phyloP scores from a whole-genome alignment of 208 protist genomes.

The Tritrichomonas musculus region DNA sequence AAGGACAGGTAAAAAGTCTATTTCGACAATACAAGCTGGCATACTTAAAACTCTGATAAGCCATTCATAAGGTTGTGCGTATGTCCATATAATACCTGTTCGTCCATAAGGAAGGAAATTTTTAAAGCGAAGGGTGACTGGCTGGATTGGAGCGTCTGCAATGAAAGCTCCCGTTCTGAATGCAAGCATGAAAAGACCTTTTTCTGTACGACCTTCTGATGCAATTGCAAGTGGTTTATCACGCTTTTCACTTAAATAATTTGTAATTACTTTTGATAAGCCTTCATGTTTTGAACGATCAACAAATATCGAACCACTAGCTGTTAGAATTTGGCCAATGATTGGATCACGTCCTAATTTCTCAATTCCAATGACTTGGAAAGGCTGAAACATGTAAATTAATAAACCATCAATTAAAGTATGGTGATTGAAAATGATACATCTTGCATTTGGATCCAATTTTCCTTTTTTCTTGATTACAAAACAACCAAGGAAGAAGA shows the following conservation, averaged over 20 bases:
- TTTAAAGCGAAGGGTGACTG: not conserved
- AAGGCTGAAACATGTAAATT: not conserved
- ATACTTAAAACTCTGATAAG: not conserved
- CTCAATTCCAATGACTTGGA: not conserved
- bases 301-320: not conserved
- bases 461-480: not conserved
- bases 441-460: not conserved
- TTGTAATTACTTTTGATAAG: not conserved
- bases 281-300: not conserved
- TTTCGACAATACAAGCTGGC: not conserved
- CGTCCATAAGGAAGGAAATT: not conserved
- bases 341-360: not conserved
- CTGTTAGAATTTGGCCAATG: not conserved
- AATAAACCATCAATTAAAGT: not conserved
- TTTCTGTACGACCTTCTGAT: not conserved
- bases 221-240: not conserved
- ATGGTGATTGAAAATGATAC: constrained; percentile 13
- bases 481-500: not conserved
- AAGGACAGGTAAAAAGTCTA: not conserved
- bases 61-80: not conserved
- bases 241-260: not conserved
- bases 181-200: not conserved
- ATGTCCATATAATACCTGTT: not conserved
- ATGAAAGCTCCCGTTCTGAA: not conserved
- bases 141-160: not conserved